Percentiles rank a stretch among this genome's conserved stretches.
These are phyloP conservation scores for Sporothrix variecibatus DNA, from an alignment of 2,329 filamentous ascomycete genomes.

Conservation along the genomic window DNA sequence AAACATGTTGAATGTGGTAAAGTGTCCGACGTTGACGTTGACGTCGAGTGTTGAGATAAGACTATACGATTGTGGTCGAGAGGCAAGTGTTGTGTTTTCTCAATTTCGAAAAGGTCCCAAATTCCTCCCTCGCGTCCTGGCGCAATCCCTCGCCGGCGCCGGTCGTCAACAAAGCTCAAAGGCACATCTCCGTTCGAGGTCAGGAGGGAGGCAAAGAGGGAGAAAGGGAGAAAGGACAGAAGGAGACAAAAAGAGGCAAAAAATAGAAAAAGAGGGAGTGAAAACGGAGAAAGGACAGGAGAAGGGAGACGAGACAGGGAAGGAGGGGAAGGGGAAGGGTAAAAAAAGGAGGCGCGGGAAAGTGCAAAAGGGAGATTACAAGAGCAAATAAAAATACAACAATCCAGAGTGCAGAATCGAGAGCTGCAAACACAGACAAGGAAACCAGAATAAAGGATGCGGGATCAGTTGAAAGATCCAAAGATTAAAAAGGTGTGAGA, in stretches of 20 bases:
- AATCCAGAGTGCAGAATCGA: background rate
- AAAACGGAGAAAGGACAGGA: background rate
- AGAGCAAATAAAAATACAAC: background rate
- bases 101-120: background rate
- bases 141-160: slow-evolving; percentile 28
- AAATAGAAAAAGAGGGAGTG: background rate
- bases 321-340: background rate
- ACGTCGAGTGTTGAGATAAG: background rate
- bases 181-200: slow-evolving; percentile 21
- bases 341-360: background rate
- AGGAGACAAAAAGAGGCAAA: background rate
- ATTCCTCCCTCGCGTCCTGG: slow-evolving; percentile 29
- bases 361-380: background rate
- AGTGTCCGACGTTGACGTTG: background rate
- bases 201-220: background rate
- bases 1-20: slow-evolving; percentile 34
- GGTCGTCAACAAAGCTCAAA: slow-evolving; percentile 15
- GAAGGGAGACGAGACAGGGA: background rate
- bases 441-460: background rate
- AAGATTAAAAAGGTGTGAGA: too few species aligned
- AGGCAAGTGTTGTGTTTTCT: background rate
- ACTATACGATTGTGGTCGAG: background rate
- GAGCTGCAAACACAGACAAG: background rate
- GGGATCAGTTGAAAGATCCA: background rate
- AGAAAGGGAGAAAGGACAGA: background rate